Base-by-base conservation (phyloP, 2,329 filamentous ascomycete genomes). In the Cladosporium cucumerinum region DNA sequence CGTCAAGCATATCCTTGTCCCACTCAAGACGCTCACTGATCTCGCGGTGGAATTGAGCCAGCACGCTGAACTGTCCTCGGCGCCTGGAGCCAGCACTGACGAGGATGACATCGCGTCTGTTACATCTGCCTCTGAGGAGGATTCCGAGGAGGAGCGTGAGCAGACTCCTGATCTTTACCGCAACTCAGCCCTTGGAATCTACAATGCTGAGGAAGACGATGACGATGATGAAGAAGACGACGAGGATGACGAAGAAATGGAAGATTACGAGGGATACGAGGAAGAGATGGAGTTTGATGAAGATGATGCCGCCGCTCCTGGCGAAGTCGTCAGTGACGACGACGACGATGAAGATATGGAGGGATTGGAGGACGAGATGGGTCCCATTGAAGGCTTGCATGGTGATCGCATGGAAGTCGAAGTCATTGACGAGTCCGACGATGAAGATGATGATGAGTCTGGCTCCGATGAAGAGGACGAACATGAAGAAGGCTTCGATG, bases 81-180 rank as follows among this genome's bases (percentile, higher is more conserved):
- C 69, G 16, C 84, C 88, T 12, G 86, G 88, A 5, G 88, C 89
- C 55, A 87, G 87, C 23, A 77, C 73, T 11, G 89, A 91, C 28
- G 93, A 96, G 57, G 93, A 97, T 68, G 93, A 97, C 54, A 91
- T 97, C 54, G 89, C 89, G 1, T 95, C 92, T 12, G 87, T 90
- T 3, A 96, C 93, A 5, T 97, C 94, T 0, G 86, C 96, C 26
- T 97, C 94, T 12, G 93, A 97, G 68, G 62, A 81, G 64, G 71
- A 72, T 28, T 72, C 72, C 26, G 71, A 73, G 12, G 71, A 74
- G 11, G 74, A 76, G 64, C 89, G 93, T 52, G 93, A 97, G 77
- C 95, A 98, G 76, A 99, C 96, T 5, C 95, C 96, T 32, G 95
- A 99, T 78, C 84, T 99, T 23, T 98, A 97, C 81, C 90, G 96